phyloP scores from a whole-genome alignment of 495 filamentous ascomycete species.

The Penicillium longicatenatum region DNA sequence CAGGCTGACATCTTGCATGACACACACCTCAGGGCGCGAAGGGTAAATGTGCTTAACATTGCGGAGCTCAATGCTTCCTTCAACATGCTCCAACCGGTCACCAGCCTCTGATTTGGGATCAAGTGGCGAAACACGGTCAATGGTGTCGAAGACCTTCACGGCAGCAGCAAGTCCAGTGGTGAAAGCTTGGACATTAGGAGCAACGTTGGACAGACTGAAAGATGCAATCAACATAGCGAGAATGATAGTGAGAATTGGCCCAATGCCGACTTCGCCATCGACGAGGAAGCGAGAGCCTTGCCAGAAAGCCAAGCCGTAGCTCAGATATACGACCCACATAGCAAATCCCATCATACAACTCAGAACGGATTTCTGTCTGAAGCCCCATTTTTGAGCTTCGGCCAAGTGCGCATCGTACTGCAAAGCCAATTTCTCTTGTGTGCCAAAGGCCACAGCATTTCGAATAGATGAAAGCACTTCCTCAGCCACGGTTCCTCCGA shows the following conservation, averaged over 20 bases:
- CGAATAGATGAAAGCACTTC: conserved; percentile 5
- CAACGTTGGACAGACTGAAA: conserved; percentile 61
- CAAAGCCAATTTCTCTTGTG: conserved; percentile 2
- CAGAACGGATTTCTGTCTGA: conserved; percentile 55
- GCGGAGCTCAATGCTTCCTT: conserved; percentile 47
- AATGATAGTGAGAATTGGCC: conserved; percentile 62
- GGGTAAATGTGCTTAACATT: conserved; percentile 63
- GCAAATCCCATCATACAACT: conserved; percentile 57
- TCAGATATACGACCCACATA: conserved; percentile 64
- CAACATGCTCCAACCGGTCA: conserved; percentile 32
- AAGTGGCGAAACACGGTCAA: conserved; percentile 51
- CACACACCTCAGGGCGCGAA: conserved; percentile 53
- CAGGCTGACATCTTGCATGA: conserved; percentile 18
- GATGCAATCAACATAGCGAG: conserved; percentile 64
- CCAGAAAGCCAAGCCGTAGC: conserved; percentile 67
- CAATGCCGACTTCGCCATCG: conserved; percentile 46
- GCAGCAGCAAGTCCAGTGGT: conserved; percentile 55
- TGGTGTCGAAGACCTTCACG: conserved; percentile 48
- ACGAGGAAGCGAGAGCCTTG: conserved; percentile 57
- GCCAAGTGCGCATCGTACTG: conserved; percentile 31
- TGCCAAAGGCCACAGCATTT: conserved; percentile 3
- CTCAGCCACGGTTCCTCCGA: conserved; percentile 8
- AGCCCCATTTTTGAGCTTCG: conserved; percentile 43
- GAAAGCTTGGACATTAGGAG: conserved; percentile 61
- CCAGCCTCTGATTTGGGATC: conserved; percentile 39